Evolutionary conservation across 306 rosid species (phyloP), one percentile per base, ranked within the genome.

Genomic region (Acacia confusa): DNA sequence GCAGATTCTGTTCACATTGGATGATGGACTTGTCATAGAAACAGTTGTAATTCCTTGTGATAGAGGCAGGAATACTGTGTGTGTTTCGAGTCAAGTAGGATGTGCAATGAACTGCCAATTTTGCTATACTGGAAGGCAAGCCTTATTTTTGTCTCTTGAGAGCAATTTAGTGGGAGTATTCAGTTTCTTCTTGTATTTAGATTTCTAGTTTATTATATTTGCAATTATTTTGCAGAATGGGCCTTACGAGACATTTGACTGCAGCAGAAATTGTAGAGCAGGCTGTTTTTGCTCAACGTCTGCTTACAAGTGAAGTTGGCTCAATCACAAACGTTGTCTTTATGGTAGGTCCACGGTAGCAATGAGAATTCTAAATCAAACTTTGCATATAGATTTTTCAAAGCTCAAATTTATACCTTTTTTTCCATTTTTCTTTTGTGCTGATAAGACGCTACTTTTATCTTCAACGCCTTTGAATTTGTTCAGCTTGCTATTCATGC

Each of bases 51-150:
- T 95, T 82, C 98, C 97, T 64, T 86, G 90, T 53, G 95, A 92
- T 38, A 88, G 89, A 57, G 90, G 95, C 67, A 91, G 97, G 81
- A 95, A 91, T 82, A 92, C 98, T 15, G 97, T 92, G 75, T 95
- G 98, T 75, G 97, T 95, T 84, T 95, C 97, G 20, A 95, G 98
- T 89, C 98, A 95, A 89, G 98, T 95, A 79, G 98, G 97, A 30
- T 95, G 98, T 72, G 97, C 97, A 77, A 88, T 92, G 98, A 95
- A 95, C 75, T 92, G 98, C 82, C 97, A 95, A 75, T 92, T 95
- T 85, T 95, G 98, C 87, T 95, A 81, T 81, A 95, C 97, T 64
- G 97, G 98, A 87, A 91, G 98, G 97, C 82, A 82, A 87, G 90
- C 77, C 73, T 79, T 47, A 30, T 45, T 82, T 83, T 71, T 30